These are phyloP conservation scores for Sanguinoderma infundibulare DNA, from an alignment of 1,284 basidiomycete species.

Conservation along the genomic window DNA sequence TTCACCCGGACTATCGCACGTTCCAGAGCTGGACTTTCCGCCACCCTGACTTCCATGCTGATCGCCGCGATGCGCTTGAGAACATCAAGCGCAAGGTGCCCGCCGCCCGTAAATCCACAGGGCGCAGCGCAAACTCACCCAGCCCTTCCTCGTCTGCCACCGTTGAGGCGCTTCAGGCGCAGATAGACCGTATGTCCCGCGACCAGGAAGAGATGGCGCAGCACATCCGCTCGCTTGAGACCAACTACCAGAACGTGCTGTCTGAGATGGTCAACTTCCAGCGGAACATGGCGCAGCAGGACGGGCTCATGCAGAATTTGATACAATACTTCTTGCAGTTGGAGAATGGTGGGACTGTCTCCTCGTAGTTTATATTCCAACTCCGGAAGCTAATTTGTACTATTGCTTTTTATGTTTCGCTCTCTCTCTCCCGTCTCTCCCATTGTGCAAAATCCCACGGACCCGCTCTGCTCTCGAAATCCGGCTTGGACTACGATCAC, in stretches of 20 bases:
- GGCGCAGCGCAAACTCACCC: constrained; percentile 36
- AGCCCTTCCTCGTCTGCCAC: constrained; percentile 29
- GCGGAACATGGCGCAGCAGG: constrained; percentile 85
- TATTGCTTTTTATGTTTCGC: constrained; percentile 28
- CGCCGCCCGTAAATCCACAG: constrained; percentile 59
- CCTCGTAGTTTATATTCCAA: constrained; percentile 25
- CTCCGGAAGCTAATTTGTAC: constrained; percentile 30
- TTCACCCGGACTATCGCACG: neutral
- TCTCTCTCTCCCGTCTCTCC: constrained; percentile 11
- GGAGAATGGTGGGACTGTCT: constrained; percentile 58
- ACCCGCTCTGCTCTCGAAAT: constrained; percentile 3
- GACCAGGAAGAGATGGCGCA: constrained; percentile 64
- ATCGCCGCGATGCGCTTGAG: constrained; percentile 85
- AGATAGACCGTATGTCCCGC: constrained; percentile 53
- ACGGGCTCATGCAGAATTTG: constrained; percentile 81
- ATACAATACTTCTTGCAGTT: constrained; percentile 82
- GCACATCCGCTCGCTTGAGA: constrained; percentile 68
- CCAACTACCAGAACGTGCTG: constrained; percentile 79
- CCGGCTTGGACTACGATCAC: constrained; percentile 6
- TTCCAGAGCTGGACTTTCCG: constrained; percentile 92
- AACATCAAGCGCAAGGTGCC: constrained; percentile 95
- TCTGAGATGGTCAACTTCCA: constrained; percentile 86
- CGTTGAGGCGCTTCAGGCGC: constrained; percentile 50
- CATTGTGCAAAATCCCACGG: constrained; percentile 23
- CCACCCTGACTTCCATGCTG: constrained; percentile 92